Evolutionary conservation across 192 early-diverging fungal genomes (phyloP).

Genomic region (Coemansia sp.): DNA sequence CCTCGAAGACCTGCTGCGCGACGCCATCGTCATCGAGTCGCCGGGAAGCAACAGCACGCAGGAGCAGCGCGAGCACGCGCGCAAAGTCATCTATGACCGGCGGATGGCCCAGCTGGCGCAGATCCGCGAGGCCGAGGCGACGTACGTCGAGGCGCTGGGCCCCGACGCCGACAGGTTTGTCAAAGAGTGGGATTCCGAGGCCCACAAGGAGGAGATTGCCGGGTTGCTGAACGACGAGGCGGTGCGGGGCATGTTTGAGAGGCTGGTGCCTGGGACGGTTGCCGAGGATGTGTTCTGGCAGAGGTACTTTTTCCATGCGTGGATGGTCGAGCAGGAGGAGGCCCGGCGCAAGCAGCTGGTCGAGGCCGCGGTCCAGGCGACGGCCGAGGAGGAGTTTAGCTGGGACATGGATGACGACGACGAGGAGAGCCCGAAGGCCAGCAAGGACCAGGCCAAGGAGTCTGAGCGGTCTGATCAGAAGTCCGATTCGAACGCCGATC

Average conservation of each 20-base stretch:
- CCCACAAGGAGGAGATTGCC: constrained; percentile 2
- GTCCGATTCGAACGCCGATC: background rate
- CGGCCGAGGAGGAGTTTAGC: constrained; percentile 39
- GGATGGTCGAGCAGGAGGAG: constrained; percentile 45
- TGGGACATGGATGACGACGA: constrained; percentile 42
- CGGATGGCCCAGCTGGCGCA: constrained; percentile 43
- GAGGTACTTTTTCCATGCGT: constrained; percentile 41
- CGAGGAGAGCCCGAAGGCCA: constrained; percentile 2
- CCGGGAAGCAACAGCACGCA: constrained; percentile 29
- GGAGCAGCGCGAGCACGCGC: constrained; percentile 31
- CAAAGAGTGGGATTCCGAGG: constrained; percentile 3
- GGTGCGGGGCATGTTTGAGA: constrained; percentile 15
- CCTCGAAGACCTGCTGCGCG: constrained; percentile 39
- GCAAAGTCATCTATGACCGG: constrained; percentile 46
- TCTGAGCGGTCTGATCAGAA: background rate
- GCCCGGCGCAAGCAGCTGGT: constrained; percentile 39
- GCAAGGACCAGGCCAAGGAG: constrained; percentile 9
- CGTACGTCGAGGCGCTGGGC: constrained; percentile 5
- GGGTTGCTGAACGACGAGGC: constrained; percentile 10
- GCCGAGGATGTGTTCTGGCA: constrained; percentile 36
- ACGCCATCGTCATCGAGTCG: constrained; percentile 49
- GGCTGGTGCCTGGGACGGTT: constrained; percentile 21
- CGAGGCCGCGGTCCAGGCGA: constrained; percentile 42
- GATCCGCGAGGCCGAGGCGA: constrained; percentile 27
- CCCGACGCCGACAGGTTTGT: constrained; percentile 18